phyloP scores from a whole-genome alignment of 257 asterid genomes.

The Scutellaria baicalensis region DNA sequence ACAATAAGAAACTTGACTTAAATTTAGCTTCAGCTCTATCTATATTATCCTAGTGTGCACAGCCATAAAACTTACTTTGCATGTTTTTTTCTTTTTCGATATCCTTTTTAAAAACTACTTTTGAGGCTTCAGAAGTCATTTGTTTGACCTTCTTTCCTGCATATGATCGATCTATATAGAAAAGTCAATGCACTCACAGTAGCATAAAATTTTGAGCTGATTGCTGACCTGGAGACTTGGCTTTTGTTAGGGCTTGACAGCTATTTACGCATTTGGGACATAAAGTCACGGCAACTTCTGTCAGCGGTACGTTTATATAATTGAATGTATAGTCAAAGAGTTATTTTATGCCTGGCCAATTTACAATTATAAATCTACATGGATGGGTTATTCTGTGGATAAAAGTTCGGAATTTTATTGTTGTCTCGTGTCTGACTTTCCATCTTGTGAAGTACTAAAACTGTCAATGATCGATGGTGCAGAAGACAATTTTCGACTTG shows the following conservation, averaged over 20 bases:
- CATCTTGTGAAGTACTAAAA: too few relatives aligned
- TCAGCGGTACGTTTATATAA: constrained; percentile 59
- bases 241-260: constrained; percentile 70
- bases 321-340: neutral
- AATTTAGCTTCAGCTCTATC: neutral
- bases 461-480: too few relatives aligned
- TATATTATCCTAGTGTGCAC: neutral
- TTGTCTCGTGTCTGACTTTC: neutral
- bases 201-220: neutral
- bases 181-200: neutral
- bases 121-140: neutral
- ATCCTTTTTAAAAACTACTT: neutral
- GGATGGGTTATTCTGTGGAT: neutral
- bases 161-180: neutral
- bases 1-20: too few relatives aligned
- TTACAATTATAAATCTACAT: neutral
- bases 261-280: constrained; percentile 92
- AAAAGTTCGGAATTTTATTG: neutral
- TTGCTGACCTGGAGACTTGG: constrained; percentile 17
- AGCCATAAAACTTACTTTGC: neutral
- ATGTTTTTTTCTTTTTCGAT: neutral
- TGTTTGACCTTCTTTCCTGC: neutral
- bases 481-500: too few relatives aligned
- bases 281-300: constrained; percentile 72
- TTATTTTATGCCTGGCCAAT: neutral